Evolutionary conservation across 371 early-diverging fungal species (phyloP).

Genomic region (Apophysomyces ossiformis): DNA sequence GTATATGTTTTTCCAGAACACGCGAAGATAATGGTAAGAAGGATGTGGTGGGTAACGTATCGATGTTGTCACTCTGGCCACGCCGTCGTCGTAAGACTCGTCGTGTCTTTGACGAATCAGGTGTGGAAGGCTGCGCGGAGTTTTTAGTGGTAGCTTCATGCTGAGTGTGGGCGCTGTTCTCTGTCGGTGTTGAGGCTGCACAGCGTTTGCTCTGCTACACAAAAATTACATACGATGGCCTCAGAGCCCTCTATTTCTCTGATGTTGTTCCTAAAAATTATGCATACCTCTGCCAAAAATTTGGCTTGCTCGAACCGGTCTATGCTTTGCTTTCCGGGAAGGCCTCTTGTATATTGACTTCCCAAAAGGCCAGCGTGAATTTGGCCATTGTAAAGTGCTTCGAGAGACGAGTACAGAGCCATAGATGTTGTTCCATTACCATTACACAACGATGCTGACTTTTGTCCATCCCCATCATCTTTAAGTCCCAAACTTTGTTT

Average conservation of each 20-base stretch:
- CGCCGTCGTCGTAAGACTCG: conserved; percentile 10
- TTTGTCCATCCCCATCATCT: not conserved
- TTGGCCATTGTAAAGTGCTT: conserved; percentile 19
- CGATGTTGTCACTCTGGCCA: not conserved
- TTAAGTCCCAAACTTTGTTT: conserved; percentile 6
- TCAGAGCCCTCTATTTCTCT: too few relatives aligned
- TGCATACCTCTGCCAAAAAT: conserved; percentile 13
- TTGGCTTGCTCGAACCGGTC: conserved; percentile 18
- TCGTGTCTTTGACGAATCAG: conserved; percentile 12
- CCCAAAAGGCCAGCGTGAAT: conserved; percentile 13
- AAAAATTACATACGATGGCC: too few relatives aligned
- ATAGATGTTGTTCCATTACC: conserved; percentile 3
- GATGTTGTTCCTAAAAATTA: too few relatives aligned
- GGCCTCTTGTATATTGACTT: conserved; percentile 19
- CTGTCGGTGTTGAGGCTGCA: not conserved
- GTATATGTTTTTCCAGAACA: conserved; percentile 8
- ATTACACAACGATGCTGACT: not conserved
- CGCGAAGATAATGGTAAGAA: conserved; percentile 17
- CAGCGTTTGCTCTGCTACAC: not conserved
- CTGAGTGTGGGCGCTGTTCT: not conserved
- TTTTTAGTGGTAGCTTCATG: conserved; percentile 6
- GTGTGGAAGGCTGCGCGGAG: not conserved
- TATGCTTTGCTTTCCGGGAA: conserved; percentile 20
- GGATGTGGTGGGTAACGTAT: conserved; percentile 17
- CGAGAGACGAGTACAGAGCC: conserved; percentile 15